These are phyloP conservation scores for Xylaria acuta DNA, from an alignment of 495 filamentous ascomycete species.

Conservation along the genomic window DNA sequence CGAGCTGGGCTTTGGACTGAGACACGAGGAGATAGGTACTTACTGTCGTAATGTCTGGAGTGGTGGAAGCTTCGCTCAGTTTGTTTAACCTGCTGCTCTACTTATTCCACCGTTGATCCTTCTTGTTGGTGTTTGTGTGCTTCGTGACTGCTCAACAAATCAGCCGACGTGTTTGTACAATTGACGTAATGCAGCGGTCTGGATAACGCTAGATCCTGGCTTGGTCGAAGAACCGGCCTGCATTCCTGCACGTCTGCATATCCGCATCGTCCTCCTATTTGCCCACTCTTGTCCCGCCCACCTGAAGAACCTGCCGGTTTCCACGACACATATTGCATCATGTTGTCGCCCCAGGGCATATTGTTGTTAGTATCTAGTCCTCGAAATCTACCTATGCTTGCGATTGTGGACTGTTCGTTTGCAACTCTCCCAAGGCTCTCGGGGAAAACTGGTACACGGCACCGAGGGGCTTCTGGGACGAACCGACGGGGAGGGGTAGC, in stretches of 20 bases:
- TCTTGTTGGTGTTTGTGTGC: conserved; percentile 2
- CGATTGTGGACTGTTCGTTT: neutral
- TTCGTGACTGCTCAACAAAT: conserved; percentile 26
- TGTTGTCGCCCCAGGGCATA: neutral
- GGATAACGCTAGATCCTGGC: conserved; percentile 22
- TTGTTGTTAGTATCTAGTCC: neutral
- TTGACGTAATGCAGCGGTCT: conserved; percentile 41
- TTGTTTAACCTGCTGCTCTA: neutral
- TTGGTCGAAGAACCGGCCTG: conserved; percentile 9
- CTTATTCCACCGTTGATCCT: conserved; percentile 7
- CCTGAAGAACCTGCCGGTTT: neutral
- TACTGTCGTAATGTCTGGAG: neutral
- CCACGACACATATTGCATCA: conserved; percentile 22
- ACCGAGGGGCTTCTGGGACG: neutral
- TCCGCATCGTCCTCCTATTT: conserved; percentile 23
- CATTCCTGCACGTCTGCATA: conserved; percentile 1
- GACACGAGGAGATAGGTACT: neutral
- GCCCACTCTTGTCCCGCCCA: conserved; percentile 15
- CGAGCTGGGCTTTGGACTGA: neutral
- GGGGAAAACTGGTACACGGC: neutral
- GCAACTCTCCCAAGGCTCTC: neutral
- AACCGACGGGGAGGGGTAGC: neutral
- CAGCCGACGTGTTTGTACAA: conserved; percentile 31
- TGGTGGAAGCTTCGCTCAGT: neutral
- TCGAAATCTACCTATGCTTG: neutral